Evolutionary conservation across 2,329 filamentous ascomycete genomes (phyloP).

Genomic region (Ramularia endophylla): DNA sequence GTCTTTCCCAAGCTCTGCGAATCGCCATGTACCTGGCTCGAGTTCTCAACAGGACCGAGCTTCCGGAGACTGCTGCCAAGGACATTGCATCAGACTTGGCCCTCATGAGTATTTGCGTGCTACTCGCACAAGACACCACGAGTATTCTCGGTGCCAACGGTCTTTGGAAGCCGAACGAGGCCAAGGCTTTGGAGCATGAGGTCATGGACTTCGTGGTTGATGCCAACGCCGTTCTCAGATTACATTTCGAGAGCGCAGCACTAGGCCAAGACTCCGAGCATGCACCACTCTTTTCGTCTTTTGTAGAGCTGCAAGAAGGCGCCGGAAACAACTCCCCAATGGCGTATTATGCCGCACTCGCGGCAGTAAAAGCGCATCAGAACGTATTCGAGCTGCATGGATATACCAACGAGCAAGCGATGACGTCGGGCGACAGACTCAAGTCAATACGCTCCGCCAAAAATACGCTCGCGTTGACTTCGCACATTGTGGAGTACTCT

Average conservation of each 20-base stretch:
- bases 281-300: neutral
- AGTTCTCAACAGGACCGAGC: slow-evolving; percentile 45
- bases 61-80: slow-evolving; percentile 27
- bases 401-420: slow-evolving; percentile 32
- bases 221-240: slow-evolving; percentile 43
- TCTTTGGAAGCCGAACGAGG: slow-evolving; percentile 39
- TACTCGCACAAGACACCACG: slow-evolving; percentile 56
- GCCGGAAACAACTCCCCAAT: slow-evolving; percentile 10
- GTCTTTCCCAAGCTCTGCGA: slow-evolving; percentile 66
- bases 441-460: slow-evolving; percentile 27
- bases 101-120: slow-evolving; percentile 49
- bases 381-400: slow-evolving; percentile 39
- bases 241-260: slow-evolving; percentile 29
- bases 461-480: slow-evolving; percentile 43
- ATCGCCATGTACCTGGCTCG: slow-evolving; percentile 65
- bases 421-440: slow-evolving; percentile 33
- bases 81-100: slow-evolving; percentile 39
- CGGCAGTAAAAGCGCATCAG: slow-evolving; percentile 32
- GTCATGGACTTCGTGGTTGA: slow-evolving; percentile 49
- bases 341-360: slow-evolving; percentile 39
- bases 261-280: neutral
- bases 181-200: slow-evolving; percentile 44
- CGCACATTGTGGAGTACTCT: slow-evolving; percentile 45
- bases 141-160: slow-evolving; percentile 51
- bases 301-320: neutral